Conservation (phyloP, 1,284 basidiomycete genomes). For the Crepidotus sp. region DNA sequence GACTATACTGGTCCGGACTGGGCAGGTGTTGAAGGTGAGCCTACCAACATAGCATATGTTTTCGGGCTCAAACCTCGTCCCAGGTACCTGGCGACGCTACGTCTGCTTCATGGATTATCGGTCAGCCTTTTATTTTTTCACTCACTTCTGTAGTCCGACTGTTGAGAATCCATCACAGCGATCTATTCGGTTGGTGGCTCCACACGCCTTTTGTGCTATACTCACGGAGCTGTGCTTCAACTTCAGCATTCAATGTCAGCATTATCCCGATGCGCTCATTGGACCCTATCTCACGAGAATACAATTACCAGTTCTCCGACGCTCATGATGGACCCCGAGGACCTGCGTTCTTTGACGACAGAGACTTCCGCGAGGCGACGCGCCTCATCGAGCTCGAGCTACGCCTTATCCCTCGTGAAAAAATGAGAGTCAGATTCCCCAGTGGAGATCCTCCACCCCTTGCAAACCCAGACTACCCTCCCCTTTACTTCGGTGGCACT, state of each 20-base stretch:
- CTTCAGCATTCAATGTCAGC: constrained; percentile 60
- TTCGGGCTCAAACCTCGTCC: not conserved
- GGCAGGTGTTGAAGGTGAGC: constrained; percentile 55
- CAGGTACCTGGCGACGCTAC: constrained; percentile 54
- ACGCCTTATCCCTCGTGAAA: constrained; percentile 30
- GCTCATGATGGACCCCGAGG: constrained; percentile 32
- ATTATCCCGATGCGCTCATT: constrained; percentile 6
- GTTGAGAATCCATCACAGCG: constrained; percentile 28
- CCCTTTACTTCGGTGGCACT: constrained; percentile 45
- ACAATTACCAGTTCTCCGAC: constrained; percentile 29
- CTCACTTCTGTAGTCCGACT: not conserved
- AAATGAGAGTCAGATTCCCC: constrained; percentile 24
- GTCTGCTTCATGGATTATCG: constrained; percentile 71
- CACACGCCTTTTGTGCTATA: constrained; percentile 4
- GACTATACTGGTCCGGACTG: constrained; percentile 38
- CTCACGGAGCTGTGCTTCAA: constrained; percentile 5
- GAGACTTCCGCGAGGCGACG: constrained; percentile 51
- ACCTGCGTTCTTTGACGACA: constrained; percentile 46
- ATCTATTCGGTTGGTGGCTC: constrained; percentile 44
- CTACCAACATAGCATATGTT: not conserved
- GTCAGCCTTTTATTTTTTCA: constrained; percentile 28
- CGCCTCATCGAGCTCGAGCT: constrained; percentile 52
- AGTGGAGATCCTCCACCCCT: constrained; percentile 3
- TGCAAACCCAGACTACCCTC: constrained; percentile 29
- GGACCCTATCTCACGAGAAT: constrained; percentile 2